phyloP scores from a whole-genome alignment of 2,329 filamentous ascomycete genomes.

The Penicillium griseofulvum region DNA sequence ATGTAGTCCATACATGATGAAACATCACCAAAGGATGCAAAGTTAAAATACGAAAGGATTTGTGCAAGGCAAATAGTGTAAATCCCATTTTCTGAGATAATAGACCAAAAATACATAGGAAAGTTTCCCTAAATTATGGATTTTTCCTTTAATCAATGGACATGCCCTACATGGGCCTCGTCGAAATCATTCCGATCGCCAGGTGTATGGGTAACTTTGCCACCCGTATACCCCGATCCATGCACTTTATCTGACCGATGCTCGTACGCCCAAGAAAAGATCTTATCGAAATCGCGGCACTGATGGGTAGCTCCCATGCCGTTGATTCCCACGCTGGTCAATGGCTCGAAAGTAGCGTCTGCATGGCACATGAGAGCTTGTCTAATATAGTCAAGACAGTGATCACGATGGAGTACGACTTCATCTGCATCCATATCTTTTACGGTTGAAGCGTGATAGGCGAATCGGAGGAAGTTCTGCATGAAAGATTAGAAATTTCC shows the following conservation, averaged over 20 bases:
- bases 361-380: not conserved
- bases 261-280: not conserved
- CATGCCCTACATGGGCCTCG: not conserved
- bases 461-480: not conserved
- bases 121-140: not conserved
- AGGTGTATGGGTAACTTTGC: not conserved
- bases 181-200: not conserved
- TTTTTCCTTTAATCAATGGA: not conserved
- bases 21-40: too few relatives aligned
- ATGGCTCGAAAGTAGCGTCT: not conserved
- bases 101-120: too few relatives aligned
- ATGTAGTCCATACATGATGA: too few relatives aligned
- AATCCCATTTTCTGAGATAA: too few relatives aligned
- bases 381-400: not conserved
- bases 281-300: not conserved
- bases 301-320: not conserved
- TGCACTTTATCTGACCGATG: not conserved
- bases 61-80: too few relatives aligned
- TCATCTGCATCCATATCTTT: not conserved
- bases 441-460: not conserved
- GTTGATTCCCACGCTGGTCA: not conserved
- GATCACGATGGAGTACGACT: not conserved
- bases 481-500: not conserved
- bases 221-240: not conserved
- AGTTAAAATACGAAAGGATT: too few relatives aligned